Evolutionary conservation across 768 basidiomycete species (phyloP).

Genomic region (Neoboletus brunneissimus): DNA sequence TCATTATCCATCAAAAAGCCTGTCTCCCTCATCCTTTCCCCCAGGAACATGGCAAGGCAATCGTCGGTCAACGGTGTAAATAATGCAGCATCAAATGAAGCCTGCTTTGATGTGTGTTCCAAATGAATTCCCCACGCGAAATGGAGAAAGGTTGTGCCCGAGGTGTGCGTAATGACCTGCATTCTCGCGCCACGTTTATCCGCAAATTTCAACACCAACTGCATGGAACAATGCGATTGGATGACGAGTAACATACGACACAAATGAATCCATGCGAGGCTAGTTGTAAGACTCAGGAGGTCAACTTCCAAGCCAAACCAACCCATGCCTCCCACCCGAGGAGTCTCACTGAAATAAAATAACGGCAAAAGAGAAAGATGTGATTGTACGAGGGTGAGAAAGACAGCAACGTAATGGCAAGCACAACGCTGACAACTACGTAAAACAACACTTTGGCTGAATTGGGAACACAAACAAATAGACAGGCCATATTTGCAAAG

Average conservation of each 20-base stretch:
- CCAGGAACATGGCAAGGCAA: slow-evolving; percentile 79
- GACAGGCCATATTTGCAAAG: slow-evolving; percentile 25
- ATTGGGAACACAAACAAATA: slow-evolving; percentile 22
- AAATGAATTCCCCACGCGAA: neutral
- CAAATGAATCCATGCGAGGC: slow-evolving; percentile 8
- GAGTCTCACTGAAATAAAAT: slow-evolving; percentile 21
- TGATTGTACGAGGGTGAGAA: slow-evolving; percentile 13
- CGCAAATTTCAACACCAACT: neutral
- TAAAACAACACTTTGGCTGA: slow-evolving; percentile 27
- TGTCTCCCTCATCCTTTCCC: slow-evolving; percentile 3
- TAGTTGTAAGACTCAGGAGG: slow-evolving; percentile 28
- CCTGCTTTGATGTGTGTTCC: neutral
- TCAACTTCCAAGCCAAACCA: slow-evolving; percentile 36
- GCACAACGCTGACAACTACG: slow-evolving; percentile 25
- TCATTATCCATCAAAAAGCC: neutral
- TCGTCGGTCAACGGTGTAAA: slow-evolving; percentile 85
- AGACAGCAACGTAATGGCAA: slow-evolving; percentile 25
- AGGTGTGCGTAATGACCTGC: neutral
- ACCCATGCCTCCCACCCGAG: slow-evolving; percentile 6
- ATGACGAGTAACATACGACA: slow-evolving; percentile 8
- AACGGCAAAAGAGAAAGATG: slow-evolving; percentile 18
- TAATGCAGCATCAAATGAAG: slow-evolving; percentile 30
- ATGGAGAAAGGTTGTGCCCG: neutral
- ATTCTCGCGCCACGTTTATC: neutral
- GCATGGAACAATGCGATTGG: slow-evolving; percentile 15